phyloP scores from a whole-genome alignment of 768 basidiomycete species.

The Chalciporus piperatus region DNA sequence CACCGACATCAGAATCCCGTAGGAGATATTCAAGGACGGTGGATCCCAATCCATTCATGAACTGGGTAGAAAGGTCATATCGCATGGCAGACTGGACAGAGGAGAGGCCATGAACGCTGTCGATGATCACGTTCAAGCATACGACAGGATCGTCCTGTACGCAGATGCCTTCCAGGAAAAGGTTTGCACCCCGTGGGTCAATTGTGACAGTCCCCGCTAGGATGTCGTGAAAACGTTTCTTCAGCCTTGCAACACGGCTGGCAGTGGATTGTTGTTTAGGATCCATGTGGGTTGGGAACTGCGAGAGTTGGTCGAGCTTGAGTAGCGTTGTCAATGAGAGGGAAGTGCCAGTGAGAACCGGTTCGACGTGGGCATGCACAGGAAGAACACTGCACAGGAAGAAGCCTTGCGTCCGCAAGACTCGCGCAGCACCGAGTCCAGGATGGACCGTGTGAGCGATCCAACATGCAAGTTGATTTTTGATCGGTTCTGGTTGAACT shows the following conservation, averaged over 20 bases:
- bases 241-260: constrained; percentile 20
- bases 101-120: constrained; percentile 35
- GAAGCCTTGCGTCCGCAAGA: too few relatives aligned
- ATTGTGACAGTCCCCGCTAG: constrained; percentile 29
- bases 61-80: constrained; percentile 33
- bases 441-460: too few relatives aligned
- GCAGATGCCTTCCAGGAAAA: constrained; percentile 49
- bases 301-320: too few relatives aligned
- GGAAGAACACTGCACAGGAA: too few relatives aligned
- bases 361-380: too few relatives aligned
- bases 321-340: too few relatives aligned
- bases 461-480: too few relatives aligned
- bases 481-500: too few relatives aligned
- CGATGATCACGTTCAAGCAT: constrained; percentile 38
- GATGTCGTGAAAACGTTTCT: constrained; percentile 34
- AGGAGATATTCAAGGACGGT: constrained; percentile 39
- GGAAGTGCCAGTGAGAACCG: too few relatives aligned
- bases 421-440: too few relatives aligned
- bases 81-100: constrained; percentile 41
- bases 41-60: constrained; percentile 43
- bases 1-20: constrained; percentile 39
- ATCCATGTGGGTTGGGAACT: background rate
- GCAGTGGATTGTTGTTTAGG: background rate
- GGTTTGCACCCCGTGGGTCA: constrained; percentile 15
- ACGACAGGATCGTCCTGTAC: constrained; percentile 36